Conservation (phyloP, 2,329 filamentous ascomycete genomes). For the Alternaria arbusti region DNA sequence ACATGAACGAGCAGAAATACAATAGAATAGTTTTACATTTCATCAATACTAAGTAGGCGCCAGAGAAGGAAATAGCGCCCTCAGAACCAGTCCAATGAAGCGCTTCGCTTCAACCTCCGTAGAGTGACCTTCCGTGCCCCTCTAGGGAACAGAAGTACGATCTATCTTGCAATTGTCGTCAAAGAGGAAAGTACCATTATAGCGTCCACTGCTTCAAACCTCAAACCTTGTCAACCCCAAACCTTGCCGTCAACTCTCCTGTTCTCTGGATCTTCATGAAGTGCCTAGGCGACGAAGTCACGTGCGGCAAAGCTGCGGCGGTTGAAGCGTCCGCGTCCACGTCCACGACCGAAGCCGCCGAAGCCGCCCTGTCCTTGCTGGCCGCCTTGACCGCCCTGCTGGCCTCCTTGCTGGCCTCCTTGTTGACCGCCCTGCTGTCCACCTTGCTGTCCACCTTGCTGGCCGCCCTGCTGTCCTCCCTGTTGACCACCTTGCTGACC, state of each 20-base stretch:
- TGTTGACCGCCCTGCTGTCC: background rate
- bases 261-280: background rate
- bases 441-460: slow-evolving; percentile 2
- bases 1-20: background rate
- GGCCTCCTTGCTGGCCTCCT: background rate
- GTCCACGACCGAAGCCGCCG: slow-evolving; percentile 20
- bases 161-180: slow-evolving; percentile 35
- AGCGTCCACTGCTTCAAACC: slow-evolving; percentile 14
- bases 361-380: slow-evolving; percentile 16
- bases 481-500: slow-evolving; percentile 1
- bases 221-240: slow-evolving; percentile 1
- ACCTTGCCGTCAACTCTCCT: background rate
- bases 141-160: slow-evolving; percentile 29
- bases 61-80: slow-evolving; percentile 29
- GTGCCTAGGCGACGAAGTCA: slow-evolving; percentile 39
- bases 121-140: slow-evolving; percentile 32
- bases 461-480: background rate
- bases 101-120: slow-evolving; percentile 42
- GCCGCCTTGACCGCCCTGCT: slow-evolving; percentile 8
- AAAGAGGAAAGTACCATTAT: slow-evolving; percentile 38
- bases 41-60: slow-evolving; percentile 28
- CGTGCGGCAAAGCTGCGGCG: slow-evolving; percentile 40
- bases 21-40: slow-evolving; percentile 42
- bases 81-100: slow-evolving; percentile 45
- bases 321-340: slow-evolving; percentile 17